A percentile compares a stretch with the other conserved stretches of the same genome.
Conservation (phyloP, 2,329 filamentous ascomycete species). For the Fusarium luffae region DNA sequence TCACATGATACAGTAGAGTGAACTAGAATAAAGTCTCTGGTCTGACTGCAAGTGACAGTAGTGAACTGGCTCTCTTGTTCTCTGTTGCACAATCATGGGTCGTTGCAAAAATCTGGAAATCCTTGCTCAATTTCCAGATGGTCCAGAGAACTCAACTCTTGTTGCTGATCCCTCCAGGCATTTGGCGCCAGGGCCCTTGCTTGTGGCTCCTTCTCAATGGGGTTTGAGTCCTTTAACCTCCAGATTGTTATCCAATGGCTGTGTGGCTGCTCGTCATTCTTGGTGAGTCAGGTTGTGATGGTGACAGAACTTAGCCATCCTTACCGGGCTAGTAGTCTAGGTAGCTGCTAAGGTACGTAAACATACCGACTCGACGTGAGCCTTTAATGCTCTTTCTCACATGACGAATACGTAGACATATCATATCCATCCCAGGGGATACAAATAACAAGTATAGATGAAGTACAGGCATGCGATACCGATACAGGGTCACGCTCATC, state of each 20-base stretch:
- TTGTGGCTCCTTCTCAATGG: slow-evolving; percentile 14
- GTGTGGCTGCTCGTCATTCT: slow-evolving; percentile 30
- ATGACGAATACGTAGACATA: neutral
- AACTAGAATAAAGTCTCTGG: neutral
- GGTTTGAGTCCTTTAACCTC: slow-evolving; percentile 16
- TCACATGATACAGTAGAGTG: neutral
- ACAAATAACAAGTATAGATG: neutral
- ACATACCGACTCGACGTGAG: neutral
- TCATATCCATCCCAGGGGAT: neutral
- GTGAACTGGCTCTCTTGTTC: neutral
- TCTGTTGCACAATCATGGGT: slow-evolving; percentile 4
- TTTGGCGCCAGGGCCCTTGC: slow-evolving; percentile 21
- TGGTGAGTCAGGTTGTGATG: slow-evolving; percentile 27
- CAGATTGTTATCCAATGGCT: slow-evolving; percentile 26
- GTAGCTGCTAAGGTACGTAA: neutral
- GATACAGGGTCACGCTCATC: neutral
- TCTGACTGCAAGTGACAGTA: neutral
- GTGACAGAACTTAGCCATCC: neutral
- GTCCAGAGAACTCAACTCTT: slow-evolving; percentile 22
- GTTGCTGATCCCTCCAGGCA: slow-evolving; percentile 31
- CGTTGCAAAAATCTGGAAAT: slow-evolving; percentile 1
- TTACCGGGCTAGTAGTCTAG: neutral
- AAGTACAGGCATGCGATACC: neutral
- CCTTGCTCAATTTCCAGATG: slow-evolving; percentile 13
- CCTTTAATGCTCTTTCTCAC: neutral